Base-by-base conservation (phyloP, 176 grass and related monocot genomes). In the Rhynchospora pubera region DNA sequence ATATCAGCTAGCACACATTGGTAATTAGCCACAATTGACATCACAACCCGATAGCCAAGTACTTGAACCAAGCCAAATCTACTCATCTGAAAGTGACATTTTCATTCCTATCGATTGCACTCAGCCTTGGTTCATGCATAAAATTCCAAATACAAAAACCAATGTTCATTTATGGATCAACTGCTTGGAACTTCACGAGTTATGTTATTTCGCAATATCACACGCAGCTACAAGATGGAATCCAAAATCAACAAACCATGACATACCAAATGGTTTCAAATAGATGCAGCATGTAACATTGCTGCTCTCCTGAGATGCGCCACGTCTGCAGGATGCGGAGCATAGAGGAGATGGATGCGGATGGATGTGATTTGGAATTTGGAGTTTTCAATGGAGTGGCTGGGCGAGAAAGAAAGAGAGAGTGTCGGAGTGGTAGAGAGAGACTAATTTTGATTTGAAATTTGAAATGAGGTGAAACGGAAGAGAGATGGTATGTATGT, bases 261-360 rank as follows among this genome's bases (percentile, higher is more conserved):
- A 28, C 51, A 63, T 95, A 99, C 93, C 93, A 99, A 83, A 90
- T 99, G 91, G 65, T 65, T 88, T 72, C 97, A 96, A 69, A 99
- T 90, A 86, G 91, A 95, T 50, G 91, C 89, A 57, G 89, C 93
- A 89, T 99, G 91, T 62, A 93, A 79, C 97, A 99, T 99, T 16
- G 97, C 92, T 1, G 93, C 92, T 86, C 83, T 91, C 42, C 97
- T 88, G 46, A 96, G 87, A 83, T 95, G 86, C 75, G 87, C 80
- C 69, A 99, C 93, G 87, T 99, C 93, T 78, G 97, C 95, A 9
- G 97, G 22, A 71, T 81, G 48, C 84, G 77, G 55, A 85, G 78
- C 32, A 89, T 18, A 79, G 77, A 30, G 75, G 89, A 4, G 47
- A 86, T 11, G 85, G 76, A n/a, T n/a, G n/a, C n/a, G n/a, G n/a